Percentiles rank a stretch among this genome's conserved stretches.
These are phyloP conservation scores for Entophlyctis helioformis DNA, from an alignment of 192 early-diverging fungal species.

Conservation along the genomic window DNA sequence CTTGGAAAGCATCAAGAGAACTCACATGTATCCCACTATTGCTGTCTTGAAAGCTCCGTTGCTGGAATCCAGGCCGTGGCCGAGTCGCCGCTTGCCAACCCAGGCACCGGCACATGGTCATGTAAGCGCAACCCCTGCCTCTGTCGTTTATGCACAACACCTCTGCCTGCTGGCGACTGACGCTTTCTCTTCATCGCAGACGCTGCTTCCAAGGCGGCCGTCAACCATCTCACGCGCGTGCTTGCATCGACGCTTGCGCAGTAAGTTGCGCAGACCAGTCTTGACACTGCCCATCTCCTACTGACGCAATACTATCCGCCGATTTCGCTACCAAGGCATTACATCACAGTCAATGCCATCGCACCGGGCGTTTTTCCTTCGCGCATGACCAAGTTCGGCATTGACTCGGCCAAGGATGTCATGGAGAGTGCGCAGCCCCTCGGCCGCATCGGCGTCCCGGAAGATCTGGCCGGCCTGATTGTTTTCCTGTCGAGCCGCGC, in stretches of 20 bases:
- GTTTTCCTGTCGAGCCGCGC: conserved; percentile 66
- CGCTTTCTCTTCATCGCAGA: too few relatives aligned
- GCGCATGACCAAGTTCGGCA: conserved; percentile 32
- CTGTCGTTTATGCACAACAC: too few relatives aligned
- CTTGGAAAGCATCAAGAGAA: too few relatives aligned
- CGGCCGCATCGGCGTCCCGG: conserved; percentile 62
- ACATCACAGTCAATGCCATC: conserved; percentile 26
- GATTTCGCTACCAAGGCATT: too few relatives aligned
- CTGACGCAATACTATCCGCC: too few relatives aligned
- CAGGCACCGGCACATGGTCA: too few relatives aligned
- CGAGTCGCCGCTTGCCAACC: too few relatives aligned
- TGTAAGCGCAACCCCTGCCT: too few relatives aligned
- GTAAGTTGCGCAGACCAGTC: conserved; percentile 5
- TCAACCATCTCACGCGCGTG: conserved; percentile 39
- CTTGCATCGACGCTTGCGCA: conserved; percentile 22
- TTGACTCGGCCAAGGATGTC: conserved; percentile 10
- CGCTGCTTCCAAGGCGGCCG: conserved; percentile 33
- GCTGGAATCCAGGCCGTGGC: not conserved
- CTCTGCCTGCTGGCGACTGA: not conserved
- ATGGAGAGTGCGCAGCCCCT: conserved; percentile 9
- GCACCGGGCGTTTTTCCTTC: conserved; percentile 29
- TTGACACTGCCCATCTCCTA: too few relatives aligned
- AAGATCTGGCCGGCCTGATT: conserved; percentile 79
- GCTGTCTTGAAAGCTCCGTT: not conserved
- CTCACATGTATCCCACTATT: too few relatives aligned